These are phyloP conservation scores for Tephrocybe rancida DNA, from an alignment of 768 basidiomycete species.

Conservation along the genomic window DNA sequence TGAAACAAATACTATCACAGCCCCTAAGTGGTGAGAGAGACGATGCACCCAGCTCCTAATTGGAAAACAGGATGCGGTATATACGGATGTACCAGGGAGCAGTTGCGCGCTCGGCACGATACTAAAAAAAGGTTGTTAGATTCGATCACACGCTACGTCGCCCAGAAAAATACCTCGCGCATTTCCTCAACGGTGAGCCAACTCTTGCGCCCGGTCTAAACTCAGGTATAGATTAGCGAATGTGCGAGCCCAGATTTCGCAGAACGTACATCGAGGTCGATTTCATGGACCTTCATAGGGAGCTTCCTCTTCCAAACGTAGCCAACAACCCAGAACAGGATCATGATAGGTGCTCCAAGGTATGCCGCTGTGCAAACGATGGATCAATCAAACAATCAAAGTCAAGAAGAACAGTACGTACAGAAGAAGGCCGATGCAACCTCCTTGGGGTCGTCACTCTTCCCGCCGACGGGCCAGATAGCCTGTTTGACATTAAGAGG, in stretches of 20 bases:
- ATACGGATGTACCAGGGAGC: slow-evolving; percentile 39
- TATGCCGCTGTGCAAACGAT: slow-evolving; percentile 28
- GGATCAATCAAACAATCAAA: not conserved
- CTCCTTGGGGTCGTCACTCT: slow-evolving; percentile 23
- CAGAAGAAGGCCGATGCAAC: slow-evolving; percentile 42
- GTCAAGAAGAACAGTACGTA: slow-evolving; percentile 20
- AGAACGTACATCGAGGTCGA: slow-evolving; percentile 41
- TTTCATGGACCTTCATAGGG: slow-evolving; percentile 37
- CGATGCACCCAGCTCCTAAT: slow-evolving; percentile 27
- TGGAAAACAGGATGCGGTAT: slow-evolving; percentile 43
- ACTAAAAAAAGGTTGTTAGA: slow-evolving; percentile 21
- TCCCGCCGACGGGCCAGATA: slow-evolving; percentile 42
- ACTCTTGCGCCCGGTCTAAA: slow-evolving; percentile 44
- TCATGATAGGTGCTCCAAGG: slow-evolving; percentile 42
- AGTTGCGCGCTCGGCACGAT: slow-evolving; percentile 37
- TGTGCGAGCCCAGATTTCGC: not conserved
- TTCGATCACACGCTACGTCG: not conserved
- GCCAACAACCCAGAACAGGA: slow-evolving; percentile 39
- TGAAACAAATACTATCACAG: not conserved
- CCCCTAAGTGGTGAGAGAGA: not conserved
- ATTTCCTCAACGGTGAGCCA: slow-evolving; percentile 49
- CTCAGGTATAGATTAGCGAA: not conserved
- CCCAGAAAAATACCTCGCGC: slow-evolving; percentile 30
- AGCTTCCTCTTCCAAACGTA: slow-evolving; percentile 42
- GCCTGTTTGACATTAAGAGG: slow-evolving; percentile 24